A percentile compares a stretch with the other conserved stretches of the same genome.
Evolutionary conservation across 1,284 basidiomycete species (phyloP).

Genomic region (Pascua guehoae): DNA sequence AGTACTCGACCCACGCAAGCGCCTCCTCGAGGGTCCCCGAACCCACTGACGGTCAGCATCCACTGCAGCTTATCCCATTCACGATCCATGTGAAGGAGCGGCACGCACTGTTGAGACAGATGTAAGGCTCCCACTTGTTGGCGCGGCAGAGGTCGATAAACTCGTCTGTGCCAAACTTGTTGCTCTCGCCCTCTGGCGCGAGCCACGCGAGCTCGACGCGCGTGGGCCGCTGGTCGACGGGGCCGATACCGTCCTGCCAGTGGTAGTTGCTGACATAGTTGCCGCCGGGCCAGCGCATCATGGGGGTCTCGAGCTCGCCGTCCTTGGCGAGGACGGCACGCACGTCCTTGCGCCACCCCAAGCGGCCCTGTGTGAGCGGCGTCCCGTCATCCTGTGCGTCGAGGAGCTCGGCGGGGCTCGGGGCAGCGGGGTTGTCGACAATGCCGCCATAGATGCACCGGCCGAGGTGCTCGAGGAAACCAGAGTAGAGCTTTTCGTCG

Average conservation of each 20-base stretch:
- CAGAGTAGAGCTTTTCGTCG: conserved; percentile 54
- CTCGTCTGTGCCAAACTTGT: conserved; percentile 63
- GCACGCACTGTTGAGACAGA: conserved; percentile 55
- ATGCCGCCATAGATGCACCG: conserved; percentile 64
- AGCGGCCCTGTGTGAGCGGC: conserved; percentile 29
- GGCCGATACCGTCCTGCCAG: conserved; percentile 66
- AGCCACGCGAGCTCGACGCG: conserved; percentile 64
- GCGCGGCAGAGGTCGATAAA: conserved; percentile 46
- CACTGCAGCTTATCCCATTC: conserved; percentile 49
- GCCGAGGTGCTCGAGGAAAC: conserved; percentile 61
- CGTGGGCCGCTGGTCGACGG: conserved; percentile 55
- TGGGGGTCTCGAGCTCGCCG: conserved; percentile 53
- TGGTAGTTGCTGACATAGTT: conserved; percentile 60
- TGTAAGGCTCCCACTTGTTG: conserved; percentile 56
- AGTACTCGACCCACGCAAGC: conserved; percentile 65
- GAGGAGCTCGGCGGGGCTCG: conserved; percentile 39
- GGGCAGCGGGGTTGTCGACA: conserved; percentile 52
- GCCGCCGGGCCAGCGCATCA: conserved; percentile 62
- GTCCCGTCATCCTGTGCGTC: conserved; percentile 32
- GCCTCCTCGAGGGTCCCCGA: conserved; percentile 63
- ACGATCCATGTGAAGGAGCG: not conserved
- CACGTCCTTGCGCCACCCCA: conserved; percentile 60
- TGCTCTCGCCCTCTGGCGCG: conserved; percentile 56
- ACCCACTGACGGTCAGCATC: no score
- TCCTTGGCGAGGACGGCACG: conserved; percentile 55